phyloP scores from a whole-genome alignment of 2,329 filamentous ascomycete species.

The Claviceps sp. region DNA sequence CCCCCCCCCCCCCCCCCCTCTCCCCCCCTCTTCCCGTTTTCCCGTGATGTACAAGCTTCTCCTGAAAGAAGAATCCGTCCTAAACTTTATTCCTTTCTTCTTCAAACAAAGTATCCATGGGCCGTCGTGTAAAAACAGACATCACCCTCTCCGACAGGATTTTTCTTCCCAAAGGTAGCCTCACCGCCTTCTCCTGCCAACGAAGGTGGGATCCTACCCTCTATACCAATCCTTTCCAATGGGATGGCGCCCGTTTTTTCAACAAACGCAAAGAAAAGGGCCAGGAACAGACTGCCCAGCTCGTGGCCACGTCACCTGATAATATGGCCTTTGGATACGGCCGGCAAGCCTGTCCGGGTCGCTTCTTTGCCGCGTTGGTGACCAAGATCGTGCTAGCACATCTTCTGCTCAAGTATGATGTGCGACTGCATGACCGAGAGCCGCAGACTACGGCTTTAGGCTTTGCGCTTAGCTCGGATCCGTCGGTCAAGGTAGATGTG shows the following conservation, averaged over 20 bases:
- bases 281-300: conserved; percentile 16
- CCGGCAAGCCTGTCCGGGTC: conserved; percentile 36
- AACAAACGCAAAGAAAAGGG: conserved; percentile 23
- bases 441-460: neutral
- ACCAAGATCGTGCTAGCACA: conserved; percentile 38
- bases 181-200: neutral
- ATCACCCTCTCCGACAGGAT: conserved; percentile 7
- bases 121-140: neutral
- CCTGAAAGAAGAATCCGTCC: neutral
- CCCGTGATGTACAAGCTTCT: neutral
- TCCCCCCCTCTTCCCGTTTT: neutral
- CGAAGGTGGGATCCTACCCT: conserved; percentile 1
- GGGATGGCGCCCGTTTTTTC: conserved; percentile 33
- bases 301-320: conserved; percentile 34
- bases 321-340: conserved; percentile 42
- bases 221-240: conserved; percentile 12
- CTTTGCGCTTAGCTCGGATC: neutral
- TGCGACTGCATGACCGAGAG: neutral
- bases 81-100: neutral
- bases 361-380: conserved; percentile 40
- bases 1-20: too few relatives aligned
- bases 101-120: conserved; percentile 4
- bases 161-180: conserved; percentile 3
- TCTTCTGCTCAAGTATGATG: conserved; percentile 35
- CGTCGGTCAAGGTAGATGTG: neutral